phyloP scores from a whole-genome alignment of 768 basidiomycete genomes.

The Podaxis sp. region DNA sequence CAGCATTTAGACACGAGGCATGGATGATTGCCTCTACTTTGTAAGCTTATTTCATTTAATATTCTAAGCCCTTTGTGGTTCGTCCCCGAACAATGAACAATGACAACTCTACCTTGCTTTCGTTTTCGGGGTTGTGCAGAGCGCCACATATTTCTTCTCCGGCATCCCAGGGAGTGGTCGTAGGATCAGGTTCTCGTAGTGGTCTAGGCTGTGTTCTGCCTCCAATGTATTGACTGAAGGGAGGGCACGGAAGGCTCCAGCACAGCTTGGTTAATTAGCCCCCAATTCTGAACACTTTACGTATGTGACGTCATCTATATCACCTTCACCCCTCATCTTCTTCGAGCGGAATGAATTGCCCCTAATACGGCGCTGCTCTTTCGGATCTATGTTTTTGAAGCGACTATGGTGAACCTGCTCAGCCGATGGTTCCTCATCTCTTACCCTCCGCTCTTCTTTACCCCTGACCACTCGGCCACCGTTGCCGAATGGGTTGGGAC shows the following conservation, averaged over 20 bases:
- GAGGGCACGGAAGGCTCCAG: neutral
- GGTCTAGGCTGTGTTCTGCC: conserved; percentile 4
- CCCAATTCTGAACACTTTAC: neutral
- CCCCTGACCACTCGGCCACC: too few relatives aligned
- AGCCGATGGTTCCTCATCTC: too few relatives aligned
- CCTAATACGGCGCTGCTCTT: too few relatives aligned
- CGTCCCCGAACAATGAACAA: neutral
- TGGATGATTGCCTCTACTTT: conserved; percentile 49
- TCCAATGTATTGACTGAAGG: conserved; percentile 11
- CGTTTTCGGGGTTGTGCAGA: neutral
- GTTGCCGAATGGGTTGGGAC: too few relatives aligned
- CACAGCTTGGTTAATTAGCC: neutral
- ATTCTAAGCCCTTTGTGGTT: neutral
- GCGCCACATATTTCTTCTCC: neutral
- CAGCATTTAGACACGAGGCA: conserved; percentile 69
- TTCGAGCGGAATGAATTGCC: too few relatives aligned
- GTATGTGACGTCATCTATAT: neutral
- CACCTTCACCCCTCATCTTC: too few relatives aligned
- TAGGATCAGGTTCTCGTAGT: neutral
- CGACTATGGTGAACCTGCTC: too few relatives aligned
- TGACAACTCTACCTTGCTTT: neutral
- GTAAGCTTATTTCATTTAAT: conserved; percentile 22
- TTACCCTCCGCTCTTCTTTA: too few relatives aligned
- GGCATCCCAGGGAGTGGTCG: neutral
- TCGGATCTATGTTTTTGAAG: too few relatives aligned